Percentiles rank a stretch among this genome's conserved stretches.
These are phyloP conservation scores for Saturnispora diversa DNA, from an alignment of 805 yeast genomes.

Conservation along the genomic window DNA sequence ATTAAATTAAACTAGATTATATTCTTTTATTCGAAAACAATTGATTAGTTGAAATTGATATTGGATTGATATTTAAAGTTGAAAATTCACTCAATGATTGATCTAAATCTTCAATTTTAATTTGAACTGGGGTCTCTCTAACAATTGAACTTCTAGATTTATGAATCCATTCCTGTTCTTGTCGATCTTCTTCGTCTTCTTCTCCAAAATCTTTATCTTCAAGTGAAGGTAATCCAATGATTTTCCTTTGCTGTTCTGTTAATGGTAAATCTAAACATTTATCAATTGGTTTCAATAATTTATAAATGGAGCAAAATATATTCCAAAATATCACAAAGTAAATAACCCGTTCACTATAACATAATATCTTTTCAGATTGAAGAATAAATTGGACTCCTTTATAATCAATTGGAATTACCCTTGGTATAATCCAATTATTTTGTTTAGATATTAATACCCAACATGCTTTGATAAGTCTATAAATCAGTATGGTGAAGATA, in stretches of 20 bases:
- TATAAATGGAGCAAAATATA: conserved; percentile 25
- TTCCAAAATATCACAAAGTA: conserved; percentile 25
- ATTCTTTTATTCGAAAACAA: background rate
- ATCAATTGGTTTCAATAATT: conserved; percentile 36
- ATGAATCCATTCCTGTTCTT: conserved; percentile 5
- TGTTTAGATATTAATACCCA: background rate
- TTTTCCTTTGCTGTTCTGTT: conserved; percentile 36
- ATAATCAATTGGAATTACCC: background rate
- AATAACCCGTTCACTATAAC: conserved; percentile 18
- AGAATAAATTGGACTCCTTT: background rate
- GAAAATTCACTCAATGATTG: background rate
- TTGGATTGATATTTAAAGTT: background rate
- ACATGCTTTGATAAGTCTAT: conserved; percentile 22
- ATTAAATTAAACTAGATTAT: too few species aligned
- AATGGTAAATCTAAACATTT: conserved; percentile 46
- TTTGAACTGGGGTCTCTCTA: conserved; percentile 4
- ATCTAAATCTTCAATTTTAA: conserved; percentile 6
- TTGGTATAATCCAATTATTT: background rate
- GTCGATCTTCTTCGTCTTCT: conserved; percentile 8
- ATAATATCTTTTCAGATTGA: background rate
- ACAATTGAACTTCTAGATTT: background rate
- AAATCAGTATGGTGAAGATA: conserved; percentile 25
- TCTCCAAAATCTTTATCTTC: background rate
- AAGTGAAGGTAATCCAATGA: conserved; percentile 35
- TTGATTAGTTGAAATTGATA: background rate